phyloP scores from a whole-genome alignment of 2,329 filamentous ascomycete species.

The Aspergillus fijiensis region DNA sequence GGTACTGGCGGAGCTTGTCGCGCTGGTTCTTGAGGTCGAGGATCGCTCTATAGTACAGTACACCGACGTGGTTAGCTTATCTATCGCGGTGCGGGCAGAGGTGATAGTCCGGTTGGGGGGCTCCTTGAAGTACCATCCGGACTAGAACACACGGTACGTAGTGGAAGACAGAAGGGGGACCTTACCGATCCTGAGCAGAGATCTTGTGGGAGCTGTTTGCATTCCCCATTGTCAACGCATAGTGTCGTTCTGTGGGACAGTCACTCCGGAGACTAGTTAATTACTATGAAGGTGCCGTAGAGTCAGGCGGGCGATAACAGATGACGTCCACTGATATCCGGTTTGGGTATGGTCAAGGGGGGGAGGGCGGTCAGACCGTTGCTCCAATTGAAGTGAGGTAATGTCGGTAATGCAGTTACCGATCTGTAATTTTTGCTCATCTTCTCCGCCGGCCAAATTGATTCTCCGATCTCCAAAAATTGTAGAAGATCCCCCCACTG shows the following conservation, averaged over 20 bases:
- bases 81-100: background rate
- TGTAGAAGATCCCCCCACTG: conserved; percentile 17
- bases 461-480: conserved; percentile 19
- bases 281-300: background rate
- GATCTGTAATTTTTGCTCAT: background rate
- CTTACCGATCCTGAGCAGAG: conserved; percentile 82
- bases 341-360: background rate
- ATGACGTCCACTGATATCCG: background rate
- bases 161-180: background rate
- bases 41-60: conserved; percentile 68
- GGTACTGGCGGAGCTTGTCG: conserved; percentile 95
- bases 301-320: conserved; percentile 8
- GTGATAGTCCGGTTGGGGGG: background rate
- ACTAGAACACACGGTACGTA: background rate
- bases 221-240: conserved; percentile 61
- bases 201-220: conserved; percentile 63
- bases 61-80: background rate
- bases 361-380: background rate
- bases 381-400: background rate
- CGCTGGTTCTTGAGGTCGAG: conserved; percentile 97
- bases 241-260: conserved; percentile 14
- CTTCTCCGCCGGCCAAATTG: conserved; percentile 13
- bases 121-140: background rate
- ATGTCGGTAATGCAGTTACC: background rate
- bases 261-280: background rate